phyloP scores from a whole-genome alignment of 495 filamentous ascomycete species.

The Penicillium lagena region DNA sequence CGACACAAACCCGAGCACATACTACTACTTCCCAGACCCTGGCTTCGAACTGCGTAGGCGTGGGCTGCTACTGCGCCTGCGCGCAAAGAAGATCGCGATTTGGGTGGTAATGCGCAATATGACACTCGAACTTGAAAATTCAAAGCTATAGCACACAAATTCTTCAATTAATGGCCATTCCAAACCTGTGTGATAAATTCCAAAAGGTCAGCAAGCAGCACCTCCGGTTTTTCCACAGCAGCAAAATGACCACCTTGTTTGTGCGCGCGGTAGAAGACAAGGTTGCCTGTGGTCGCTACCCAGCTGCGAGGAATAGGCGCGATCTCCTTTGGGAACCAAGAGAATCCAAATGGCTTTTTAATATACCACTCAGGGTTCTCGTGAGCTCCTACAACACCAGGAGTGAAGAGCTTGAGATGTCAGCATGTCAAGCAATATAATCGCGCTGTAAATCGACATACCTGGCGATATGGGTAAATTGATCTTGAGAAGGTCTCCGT shows the following conservation, averaged over 20 bases:
- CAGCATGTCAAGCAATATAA: no score
- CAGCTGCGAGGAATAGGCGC: slow-evolving; percentile 41
- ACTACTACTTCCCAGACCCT: neutral
- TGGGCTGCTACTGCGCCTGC: no score
- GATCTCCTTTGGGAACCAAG: slow-evolving; percentile 51
- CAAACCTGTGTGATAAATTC: slow-evolving; percentile 47
- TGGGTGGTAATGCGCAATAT: no score
- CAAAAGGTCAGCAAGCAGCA: slow-evolving; percentile 49
- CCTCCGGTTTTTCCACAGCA: slow-evolving; percentile 48
- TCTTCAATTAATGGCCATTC: no score
- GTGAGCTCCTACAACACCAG: slow-evolving; percentile 6
- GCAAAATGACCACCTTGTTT: slow-evolving; percentile 59
- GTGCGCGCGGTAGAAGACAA: slow-evolving; percentile 44
- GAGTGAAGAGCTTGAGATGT: slow-evolving; percentile 10
- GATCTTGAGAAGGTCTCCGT: slow-evolving; percentile 50
- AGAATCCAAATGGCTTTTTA: slow-evolving; percentile 54
- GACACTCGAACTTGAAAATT: no score
- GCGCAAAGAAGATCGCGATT: no score
- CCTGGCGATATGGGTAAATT: slow-evolving; percentile 51
- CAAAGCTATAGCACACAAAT: no score
- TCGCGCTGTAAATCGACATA: slow-evolving; percentile 14
- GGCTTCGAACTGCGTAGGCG: no score
- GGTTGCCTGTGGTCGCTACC: slow-evolving; percentile 40
- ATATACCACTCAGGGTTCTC: slow-evolving; percentile 30
- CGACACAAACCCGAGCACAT: neutral